Evolutionary conservation across 169 alveolate genomes (phyloP).

Genomic region (Theileria orientalis): DNA sequence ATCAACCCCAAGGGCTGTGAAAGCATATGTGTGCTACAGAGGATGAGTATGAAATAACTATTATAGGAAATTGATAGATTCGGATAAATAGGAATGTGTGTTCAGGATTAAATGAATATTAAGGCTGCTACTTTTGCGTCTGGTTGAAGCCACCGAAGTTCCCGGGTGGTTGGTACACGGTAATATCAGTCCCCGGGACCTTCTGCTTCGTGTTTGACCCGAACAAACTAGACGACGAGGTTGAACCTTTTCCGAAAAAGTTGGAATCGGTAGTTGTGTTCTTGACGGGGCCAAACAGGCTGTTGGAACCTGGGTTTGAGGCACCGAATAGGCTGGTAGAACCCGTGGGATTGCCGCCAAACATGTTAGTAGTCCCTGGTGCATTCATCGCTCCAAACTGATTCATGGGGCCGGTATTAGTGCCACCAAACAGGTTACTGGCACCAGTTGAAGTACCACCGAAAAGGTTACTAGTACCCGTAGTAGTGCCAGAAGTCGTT

Average conservation of each 20-base stretch:
- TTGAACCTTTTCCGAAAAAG: not conserved
- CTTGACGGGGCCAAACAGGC: slow-evolving; percentile 20
- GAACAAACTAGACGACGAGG: not conserved
- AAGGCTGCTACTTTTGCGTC: not conserved
- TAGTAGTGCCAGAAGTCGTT: too few species aligned
- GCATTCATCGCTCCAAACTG: not conserved
- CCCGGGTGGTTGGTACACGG: slow-evolving; percentile 19
- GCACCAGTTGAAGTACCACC: too few species aligned
- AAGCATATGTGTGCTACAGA: too few species aligned
- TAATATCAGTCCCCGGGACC: slow-evolving; percentile 17
- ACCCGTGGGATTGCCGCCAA: slow-evolving; percentile 37
- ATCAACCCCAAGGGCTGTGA: too few species aligned
- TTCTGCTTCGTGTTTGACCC: not conserved
- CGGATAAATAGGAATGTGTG: not conserved
- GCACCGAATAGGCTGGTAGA: slow-evolving; percentile 38
- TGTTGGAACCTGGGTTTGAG: too few species aligned
- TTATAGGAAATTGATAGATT: too few species aligned
- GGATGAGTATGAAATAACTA: too few species aligned
- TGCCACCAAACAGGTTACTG: not conserved
- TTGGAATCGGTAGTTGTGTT: not conserved
- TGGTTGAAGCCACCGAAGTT: not conserved
- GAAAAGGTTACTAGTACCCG: too few species aligned
- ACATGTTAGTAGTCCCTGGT: slow-evolving; percentile 4
- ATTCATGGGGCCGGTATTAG: not conserved
- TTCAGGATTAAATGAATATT: not conserved